phyloP scores from a whole-genome alignment of 768 basidiomycete genomes.

The Scleroderma citrinum region DNA sequence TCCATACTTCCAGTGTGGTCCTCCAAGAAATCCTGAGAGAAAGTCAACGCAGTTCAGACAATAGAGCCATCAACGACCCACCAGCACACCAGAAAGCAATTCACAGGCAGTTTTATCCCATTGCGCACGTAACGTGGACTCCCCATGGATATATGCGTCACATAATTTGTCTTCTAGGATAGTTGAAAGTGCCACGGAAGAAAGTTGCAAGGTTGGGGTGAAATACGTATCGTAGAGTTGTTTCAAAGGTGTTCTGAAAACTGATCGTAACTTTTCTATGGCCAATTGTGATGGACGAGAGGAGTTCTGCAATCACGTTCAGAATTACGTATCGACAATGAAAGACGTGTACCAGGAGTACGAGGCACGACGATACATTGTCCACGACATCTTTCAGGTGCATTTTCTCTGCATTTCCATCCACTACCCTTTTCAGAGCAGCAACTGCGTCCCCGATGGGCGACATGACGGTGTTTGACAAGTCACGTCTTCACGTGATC shows the following conservation, averaged over 20 bases:
- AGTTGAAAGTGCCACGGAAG: slow-evolving; percentile 34
- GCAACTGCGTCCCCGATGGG: slow-evolving; percentile 27
- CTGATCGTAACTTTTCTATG: slow-evolving; percentile 32
- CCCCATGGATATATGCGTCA: slow-evolving; percentile 15
- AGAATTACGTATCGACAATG: background rate
- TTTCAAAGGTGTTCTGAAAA: slow-evolving; percentile 38
- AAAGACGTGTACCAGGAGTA: slow-evolving; percentile 35
- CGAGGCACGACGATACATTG: slow-evolving; percentile 37
- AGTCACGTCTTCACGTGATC: too few species aligned
- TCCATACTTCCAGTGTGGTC: slow-evolving; percentile 15
- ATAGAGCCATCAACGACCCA: slow-evolving; percentile 16
- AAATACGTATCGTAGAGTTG: slow-evolving; percentile 40
- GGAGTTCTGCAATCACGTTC: slow-evolving; percentile 29
- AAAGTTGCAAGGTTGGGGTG: slow-evolving; percentile 35
- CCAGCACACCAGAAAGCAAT: slow-evolving; percentile 50
- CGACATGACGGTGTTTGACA: slow-evolving; percentile 10
- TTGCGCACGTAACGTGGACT: slow-evolving; percentile 16
- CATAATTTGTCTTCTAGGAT: slow-evolving; percentile 36
- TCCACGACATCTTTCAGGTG: slow-evolving; percentile 31
- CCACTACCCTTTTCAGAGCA: slow-evolving; percentile 26
- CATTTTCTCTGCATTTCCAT: slow-evolving; percentile 23
- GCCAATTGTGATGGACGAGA: slow-evolving; percentile 32
- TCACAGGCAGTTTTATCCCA: slow-evolving; percentile 46
- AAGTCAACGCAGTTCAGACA: slow-evolving; percentile 10
- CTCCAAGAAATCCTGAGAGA: slow-evolving; percentile 19